These are phyloP conservation scores for Phytopythium litorale DNA, from an alignment of 352 stramenopile species.

Conservation along the genomic window DNA sequence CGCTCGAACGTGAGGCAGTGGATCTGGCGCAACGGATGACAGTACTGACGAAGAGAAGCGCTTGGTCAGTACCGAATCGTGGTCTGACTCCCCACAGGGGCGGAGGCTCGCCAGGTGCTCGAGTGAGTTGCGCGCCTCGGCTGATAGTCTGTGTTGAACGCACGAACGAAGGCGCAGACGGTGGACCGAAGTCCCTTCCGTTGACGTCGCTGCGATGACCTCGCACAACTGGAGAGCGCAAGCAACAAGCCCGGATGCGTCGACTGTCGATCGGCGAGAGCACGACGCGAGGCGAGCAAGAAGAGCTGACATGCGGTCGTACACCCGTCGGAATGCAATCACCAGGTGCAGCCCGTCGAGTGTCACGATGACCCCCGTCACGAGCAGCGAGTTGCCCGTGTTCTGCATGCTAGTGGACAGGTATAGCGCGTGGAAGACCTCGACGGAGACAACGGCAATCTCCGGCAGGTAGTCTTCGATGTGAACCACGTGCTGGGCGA, in stretches of 20 bases:
- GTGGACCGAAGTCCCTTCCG: not conserved
- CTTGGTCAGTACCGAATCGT: not conserved
- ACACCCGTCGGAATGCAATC: not conserved
- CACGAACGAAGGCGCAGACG: not conserved
- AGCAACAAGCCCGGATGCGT: not conserved
- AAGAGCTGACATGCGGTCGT: not conserved
- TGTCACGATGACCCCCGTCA: slow-evolving; percentile 7
- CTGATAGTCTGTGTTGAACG: not conserved
- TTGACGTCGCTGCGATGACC: not conserved
- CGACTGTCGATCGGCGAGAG: not conserved
- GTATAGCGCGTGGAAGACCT: slow-evolving; percentile 12
- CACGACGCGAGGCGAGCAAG: not conserved
- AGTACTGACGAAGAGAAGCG: not conserved
- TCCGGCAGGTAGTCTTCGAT: slow-evolving; percentile 7
- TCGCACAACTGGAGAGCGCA: not conserved
- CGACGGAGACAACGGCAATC: slow-evolving; percentile 4
- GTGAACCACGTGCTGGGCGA: not conserved
- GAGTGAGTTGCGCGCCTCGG: not conserved
- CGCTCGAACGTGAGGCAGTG: no score
- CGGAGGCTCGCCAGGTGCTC: not conserved
- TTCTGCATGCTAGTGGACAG: slow-evolving; percentile 12
- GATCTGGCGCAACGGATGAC: not conserved
- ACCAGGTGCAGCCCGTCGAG: slow-evolving; percentile 7
- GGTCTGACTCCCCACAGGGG: not conserved
- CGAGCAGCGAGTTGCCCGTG: slow-evolving; percentile 2